Evolutionary conservation across 768 basidiomycete species (phyloP), one percentile per base, ranked within the genome.

Genomic region (Amanita subjunquillea): DNA sequence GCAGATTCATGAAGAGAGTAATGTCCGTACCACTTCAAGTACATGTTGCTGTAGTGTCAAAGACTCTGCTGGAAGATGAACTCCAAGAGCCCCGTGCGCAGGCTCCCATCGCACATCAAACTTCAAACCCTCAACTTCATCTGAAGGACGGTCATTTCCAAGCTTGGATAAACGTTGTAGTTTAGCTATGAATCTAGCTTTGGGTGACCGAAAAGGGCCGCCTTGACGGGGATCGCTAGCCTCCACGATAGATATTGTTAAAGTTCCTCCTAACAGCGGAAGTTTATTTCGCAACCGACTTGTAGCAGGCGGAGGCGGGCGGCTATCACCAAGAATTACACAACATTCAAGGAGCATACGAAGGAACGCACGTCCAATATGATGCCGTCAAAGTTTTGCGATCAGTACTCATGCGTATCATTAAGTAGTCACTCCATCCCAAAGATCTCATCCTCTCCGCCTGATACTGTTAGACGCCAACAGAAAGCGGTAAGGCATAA

Each of bases 51-150:
- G 62, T 13, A 82, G 60, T 45, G 66, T 61, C 6, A 67, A 60
- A 20, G 80, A 80, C 17, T 75, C 74, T 7, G 69, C 64, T 22
- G 79, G 69, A 29, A 89, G 66, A 20, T 66, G 62, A 20, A 82
- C 77, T 3, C 84, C 87, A 17, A 87, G 69, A 12, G 87, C 83
- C 22, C 77, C 75, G 54, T 76, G 73, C 41, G 80, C 77, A 2
- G 89, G 82, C 59, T 87, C 82, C 92, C 92, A 96, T 49, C 71
- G 72, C 10, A 87, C 82, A n/a, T 76, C 68, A 48, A 93, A 82
- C 29, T 69, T 73, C 42, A 86, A 67, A 41, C 76, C 76, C 63
- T 94, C 83, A 1, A 90, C 78, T 55, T 86, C 78, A 60, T 94
- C 91, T 1, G 87, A 89, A 3, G 84, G 77, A 43, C 71, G 70